These are phyloP conservation scores for Solanum hybrid DNA, from an alignment of 305 asterid genomes.

Conservation along the genomic window DNA sequence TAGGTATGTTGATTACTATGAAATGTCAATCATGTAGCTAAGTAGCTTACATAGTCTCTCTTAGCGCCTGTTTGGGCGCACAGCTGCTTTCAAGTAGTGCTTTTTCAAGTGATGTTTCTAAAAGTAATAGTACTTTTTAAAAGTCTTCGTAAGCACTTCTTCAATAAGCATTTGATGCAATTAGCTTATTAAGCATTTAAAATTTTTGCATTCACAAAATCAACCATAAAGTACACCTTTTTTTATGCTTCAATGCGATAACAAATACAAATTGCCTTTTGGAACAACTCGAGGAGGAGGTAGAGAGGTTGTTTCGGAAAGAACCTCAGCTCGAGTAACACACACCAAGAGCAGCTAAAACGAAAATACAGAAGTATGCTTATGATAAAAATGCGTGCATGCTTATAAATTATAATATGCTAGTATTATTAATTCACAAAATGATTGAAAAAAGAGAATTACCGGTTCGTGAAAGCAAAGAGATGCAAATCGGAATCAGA, in stretches of 20 bases:
- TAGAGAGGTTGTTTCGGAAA: not conserved
- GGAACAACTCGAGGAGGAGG: not conserved
- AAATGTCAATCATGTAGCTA: not conserved
- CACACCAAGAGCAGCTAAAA: not conserved
- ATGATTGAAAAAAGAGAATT: not conserved
- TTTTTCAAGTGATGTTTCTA: not conserved
- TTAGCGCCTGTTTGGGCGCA: not conserved
- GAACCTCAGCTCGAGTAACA: not conserved
- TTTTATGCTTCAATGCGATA: not conserved
- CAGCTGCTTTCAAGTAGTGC: not conserved
- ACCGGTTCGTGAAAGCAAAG: conserved; percentile 69
- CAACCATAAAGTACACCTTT: not conserved
- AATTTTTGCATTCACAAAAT: not conserved
- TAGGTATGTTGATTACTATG: not conserved
- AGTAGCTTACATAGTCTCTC: not conserved
- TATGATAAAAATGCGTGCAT: not conserved
- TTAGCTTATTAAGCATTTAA: not conserved
- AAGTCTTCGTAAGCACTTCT: not conserved
- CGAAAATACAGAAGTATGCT: not conserved
- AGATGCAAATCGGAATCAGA: conserved; percentile 67
- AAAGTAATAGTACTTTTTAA: not conserved
- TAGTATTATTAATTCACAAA: not conserved
- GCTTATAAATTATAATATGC: not conserved
- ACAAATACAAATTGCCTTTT: not conserved
- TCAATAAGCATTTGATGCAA: not conserved